Evolutionary conservation across 495 filamentous ascomycete species (phyloP), one percentile per base, ranked within the genome.

Genomic region (Wilcoxina mikolae): DNA sequence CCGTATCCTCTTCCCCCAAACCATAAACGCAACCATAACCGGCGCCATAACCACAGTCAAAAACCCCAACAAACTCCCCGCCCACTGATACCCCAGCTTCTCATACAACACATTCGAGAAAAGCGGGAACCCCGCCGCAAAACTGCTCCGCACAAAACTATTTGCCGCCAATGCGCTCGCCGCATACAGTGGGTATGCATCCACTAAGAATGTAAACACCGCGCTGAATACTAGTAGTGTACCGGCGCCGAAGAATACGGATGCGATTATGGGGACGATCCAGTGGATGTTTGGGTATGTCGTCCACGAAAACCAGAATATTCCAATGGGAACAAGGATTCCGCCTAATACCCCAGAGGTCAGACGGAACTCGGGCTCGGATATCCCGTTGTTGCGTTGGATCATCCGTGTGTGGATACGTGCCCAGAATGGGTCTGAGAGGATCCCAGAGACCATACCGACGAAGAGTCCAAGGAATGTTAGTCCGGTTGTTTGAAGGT

Each of bases 161-260:
- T 98, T 98, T 27, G 87, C 87, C 26, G 90, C 87, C 58, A 95
- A 71, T 4, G 88, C 87, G 43, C 78, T 83, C 24, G 91, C 91
- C 25, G 90, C 87, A 71, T 89, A 95, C 17, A 81, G 69, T 3
- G 90, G 89, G 67, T 94, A 90, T n/a, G 83, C 83, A 68, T 94
- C 89, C 25, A 96, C 90, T 49, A 95, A 72, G 69, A 95, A 95
- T 23, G 89, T 95, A 68, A 95, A 96, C 59, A 95, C 76, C 12
- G 88, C 89, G 12, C 79, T 79, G 68, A 85, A 95, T 20, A 84
- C 83, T 7, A 88, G 69, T 45, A 87, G 73, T 29, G 78, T 85
- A n/a, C 84, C 86, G 53, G 84, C 83, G 2, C 82, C 85, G 60
- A 90, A 87, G 3, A 83, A 77, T 3, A 74, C 77, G 22, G 77